Evolutionary conservation across 441 rosid species (phyloP).

Genomic region (Pelargonium citronellum): DNA sequence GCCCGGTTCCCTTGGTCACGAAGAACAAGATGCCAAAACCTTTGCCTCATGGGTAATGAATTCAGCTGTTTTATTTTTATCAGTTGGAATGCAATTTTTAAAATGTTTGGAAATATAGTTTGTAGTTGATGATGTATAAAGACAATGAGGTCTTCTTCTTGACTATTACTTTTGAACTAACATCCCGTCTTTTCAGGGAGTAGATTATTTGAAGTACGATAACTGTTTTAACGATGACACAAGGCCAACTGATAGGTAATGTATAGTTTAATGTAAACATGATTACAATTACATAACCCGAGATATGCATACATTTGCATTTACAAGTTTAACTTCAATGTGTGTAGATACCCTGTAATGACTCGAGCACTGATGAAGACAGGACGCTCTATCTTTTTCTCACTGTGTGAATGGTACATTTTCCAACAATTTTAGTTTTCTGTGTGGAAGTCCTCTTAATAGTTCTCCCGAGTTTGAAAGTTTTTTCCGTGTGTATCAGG

Average conservation of each 20-base stretch:
- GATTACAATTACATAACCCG: not conserved
- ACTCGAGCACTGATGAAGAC: slow-evolving; percentile 58
- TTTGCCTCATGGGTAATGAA: slow-evolving; percentile 62
- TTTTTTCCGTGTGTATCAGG: slow-evolving; percentile 27
- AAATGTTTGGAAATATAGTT: not conserved
- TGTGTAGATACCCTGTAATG: slow-evolving; percentile 62
- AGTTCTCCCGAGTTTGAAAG: not conserved
- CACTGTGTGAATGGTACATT: slow-evolving; percentile 64
- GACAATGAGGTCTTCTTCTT: not conserved
- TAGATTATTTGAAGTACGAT: slow-evolving; percentile 75
- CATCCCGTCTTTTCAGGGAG: slow-evolving; percentile 38
- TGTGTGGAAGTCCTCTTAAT: not conserved
- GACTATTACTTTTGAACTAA: slow-evolving; percentile 1
- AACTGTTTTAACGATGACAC: slow-evolving; percentile 58
- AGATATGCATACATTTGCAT: not conserved
- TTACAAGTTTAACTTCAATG: not conserved
- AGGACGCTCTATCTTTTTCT: slow-evolving; percentile 61
- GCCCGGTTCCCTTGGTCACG: slow-evolving; percentile 73
- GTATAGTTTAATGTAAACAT: not conserved
- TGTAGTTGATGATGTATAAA: not conserved
- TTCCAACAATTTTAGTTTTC: not conserved
- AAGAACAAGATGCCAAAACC: slow-evolving; percentile 68
- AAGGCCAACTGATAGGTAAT: slow-evolving; percentile 63
- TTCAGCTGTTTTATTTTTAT: not conserved
- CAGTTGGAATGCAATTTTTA: not conserved